Percentiles rank a stretch among this genome's conserved stretches.
Conservation (phyloP, 306 rosid genomes). For the Echinosophora koreensis region DNA sequence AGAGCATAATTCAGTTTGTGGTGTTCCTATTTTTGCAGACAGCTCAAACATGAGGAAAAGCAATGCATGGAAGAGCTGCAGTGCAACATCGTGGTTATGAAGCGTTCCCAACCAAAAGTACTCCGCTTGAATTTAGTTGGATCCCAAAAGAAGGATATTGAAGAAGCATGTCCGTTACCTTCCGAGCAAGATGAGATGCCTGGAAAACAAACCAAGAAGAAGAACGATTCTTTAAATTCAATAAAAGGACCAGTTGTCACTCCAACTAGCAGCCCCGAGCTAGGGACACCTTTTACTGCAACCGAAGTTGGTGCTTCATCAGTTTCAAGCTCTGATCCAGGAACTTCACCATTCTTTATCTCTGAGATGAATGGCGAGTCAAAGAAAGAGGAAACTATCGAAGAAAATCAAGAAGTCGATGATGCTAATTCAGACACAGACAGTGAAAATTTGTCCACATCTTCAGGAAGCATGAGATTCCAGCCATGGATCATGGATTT, state of each 20-base stretch:
- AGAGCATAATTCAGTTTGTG: slow-evolving; percentile 14
- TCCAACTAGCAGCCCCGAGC: slow-evolving; percentile 95
- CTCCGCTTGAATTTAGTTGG: slow-evolving; percentile 94
- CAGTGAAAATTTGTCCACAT: slow-evolving; percentile 68
- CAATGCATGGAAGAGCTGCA: slow-evolving; percentile 94
- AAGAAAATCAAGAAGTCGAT: slow-evolving; percentile 68
- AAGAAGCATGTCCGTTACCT: slow-evolving; percentile 55
- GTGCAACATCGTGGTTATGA: slow-evolving; percentile 96
- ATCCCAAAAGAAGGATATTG: slow-evolving; percentile 66
- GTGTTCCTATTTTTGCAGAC: slow-evolving; percentile 57
- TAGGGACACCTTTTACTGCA: slow-evolving; percentile 83
- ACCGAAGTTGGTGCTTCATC: slow-evolving; percentile 95
- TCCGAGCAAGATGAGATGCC: slow-evolving; percentile 61
- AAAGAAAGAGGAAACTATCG: slow-evolving; percentile 69
- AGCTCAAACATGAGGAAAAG: slow-evolving; percentile 92
- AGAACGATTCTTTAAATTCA: slow-evolving; percentile 59
- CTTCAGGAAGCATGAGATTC: slow-evolving; percentile 84
- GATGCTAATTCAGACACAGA: slow-evolving; percentile 82
- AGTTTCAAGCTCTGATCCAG: slow-evolving; percentile 94
- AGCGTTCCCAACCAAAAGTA: slow-evolving; percentile 87
- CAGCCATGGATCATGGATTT: slow-evolving; percentile 82
- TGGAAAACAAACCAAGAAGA: slow-evolving; percentile 59
- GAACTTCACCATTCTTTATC: slow-evolving; percentile 86
- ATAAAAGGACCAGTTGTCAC: slow-evolving; percentile 78
- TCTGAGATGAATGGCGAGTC: slow-evolving; percentile 70